Percentiles rank a stretch among this genome's conserved stretches.
phyloP scores from a whole-genome alignment of 2,329 filamentous ascomycete genomes.

The Xylaria sp. region DNA sequence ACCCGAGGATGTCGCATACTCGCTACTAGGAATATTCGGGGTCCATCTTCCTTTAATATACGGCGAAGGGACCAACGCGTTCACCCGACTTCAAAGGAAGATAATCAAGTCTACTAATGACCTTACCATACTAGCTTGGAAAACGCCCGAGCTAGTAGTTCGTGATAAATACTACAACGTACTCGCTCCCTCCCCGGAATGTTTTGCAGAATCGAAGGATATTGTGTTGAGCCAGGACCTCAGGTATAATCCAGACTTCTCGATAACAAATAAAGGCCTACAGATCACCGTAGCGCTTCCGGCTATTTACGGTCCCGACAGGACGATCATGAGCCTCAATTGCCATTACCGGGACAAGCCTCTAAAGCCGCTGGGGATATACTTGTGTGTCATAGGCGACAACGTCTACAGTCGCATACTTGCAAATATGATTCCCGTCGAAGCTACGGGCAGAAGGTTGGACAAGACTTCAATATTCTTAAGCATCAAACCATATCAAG shows the following conservation, averaged over 20 bases:
- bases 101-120: not conserved
- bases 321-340: not conserved
- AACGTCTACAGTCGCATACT: not conserved
- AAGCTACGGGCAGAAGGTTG: not conserved
- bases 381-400: not conserved
- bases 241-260: constrained; percentile 6
- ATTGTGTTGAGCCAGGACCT: constrained; percentile 8
- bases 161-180: not conserved
- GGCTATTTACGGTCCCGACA: not conserved
- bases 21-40: constrained; percentile 8
- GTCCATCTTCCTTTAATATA: constrained; percentile 8
- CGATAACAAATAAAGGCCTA: constrained; percentile 8
- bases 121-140: not conserved
- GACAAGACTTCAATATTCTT: not conserved
- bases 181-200: not conserved
- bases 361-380: not conserved
- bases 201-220: not conserved
- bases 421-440: not conserved
- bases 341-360: not conserved
- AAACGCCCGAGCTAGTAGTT: not conserved
- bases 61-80: not conserved
- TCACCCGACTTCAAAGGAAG: not conserved
- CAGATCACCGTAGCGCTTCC: not conserved
- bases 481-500: not conserved
- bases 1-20: constrained; percentile 8